Conservation (phyloP, 2,329 filamentous ascomycete species). For the Chaetothyriales sp. region DNA sequence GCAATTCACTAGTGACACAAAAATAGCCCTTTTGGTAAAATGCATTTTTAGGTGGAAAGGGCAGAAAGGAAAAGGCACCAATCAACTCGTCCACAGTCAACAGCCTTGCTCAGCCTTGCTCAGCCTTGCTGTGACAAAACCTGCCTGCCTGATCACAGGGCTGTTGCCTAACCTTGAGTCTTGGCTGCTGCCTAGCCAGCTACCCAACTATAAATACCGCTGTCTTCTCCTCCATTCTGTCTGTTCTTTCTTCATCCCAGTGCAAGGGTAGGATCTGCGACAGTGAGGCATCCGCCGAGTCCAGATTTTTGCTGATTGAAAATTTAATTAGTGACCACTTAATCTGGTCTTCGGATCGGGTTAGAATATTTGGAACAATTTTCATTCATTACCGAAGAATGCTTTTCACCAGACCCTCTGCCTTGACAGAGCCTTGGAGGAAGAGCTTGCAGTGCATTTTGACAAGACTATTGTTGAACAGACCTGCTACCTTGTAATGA, state of each 20-base stretch:
- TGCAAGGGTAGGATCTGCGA: neutral
- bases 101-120: no score
- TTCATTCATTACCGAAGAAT: neutral
- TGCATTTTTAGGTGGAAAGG: no score
- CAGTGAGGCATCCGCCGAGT: conserved; percentile 37
- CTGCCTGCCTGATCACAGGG: no score
- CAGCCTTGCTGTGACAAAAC: no score
- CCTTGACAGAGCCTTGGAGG: neutral
- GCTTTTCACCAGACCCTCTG: neutral
- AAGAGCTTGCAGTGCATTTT: neutral
- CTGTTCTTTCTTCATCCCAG: neutral
- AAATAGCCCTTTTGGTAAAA: no score
- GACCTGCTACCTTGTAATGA: no score
- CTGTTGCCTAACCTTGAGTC: neutral
- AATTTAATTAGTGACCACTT: conserved; percentile 41
- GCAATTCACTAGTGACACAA: no score
- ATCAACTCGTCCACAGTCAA: no score
- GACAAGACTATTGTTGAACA: neutral
- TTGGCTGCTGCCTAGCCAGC: neutral
- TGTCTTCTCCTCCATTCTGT: neutral
- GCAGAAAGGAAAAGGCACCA: no score
- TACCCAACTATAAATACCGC: neutral
- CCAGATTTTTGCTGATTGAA: conserved; percentile 68
- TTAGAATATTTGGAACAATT: conserved; percentile 58
- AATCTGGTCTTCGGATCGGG: conserved; percentile 51